Evolutionary conservation across 2,329 filamentous ascomycete species (phyloP).

Genomic region (Fusarium coicis): DNA sequence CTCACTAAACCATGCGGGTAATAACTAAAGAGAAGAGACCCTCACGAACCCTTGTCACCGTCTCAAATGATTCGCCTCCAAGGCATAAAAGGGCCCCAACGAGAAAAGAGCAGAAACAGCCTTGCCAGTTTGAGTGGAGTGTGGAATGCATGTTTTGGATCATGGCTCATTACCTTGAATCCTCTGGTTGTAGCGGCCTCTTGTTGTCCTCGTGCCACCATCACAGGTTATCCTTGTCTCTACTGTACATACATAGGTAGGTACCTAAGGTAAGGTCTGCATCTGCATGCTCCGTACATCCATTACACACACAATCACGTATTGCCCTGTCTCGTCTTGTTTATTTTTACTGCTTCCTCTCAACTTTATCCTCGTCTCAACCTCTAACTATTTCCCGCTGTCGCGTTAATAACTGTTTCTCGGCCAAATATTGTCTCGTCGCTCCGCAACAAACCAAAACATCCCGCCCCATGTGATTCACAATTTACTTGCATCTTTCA

Average conservation of each 20-base stretch:
- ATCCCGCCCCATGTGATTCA: slow-evolving; percentile 42
- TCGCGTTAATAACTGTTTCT: slow-evolving; percentile 2
- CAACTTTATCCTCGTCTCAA: background rate
- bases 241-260: background rate
- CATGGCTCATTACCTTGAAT: slow-evolving; percentile 27
- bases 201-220: slow-evolving; percentile 33
- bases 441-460: slow-evolving; percentile 38
- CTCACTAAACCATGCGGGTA: slow-evolving; percentile 22
- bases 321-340: slow-evolving; percentile 5
- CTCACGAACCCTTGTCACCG: slow-evolving; percentile 16
- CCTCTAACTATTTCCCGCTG: background rate
- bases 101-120: slow-evolving; percentile 26
- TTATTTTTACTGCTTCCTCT: slow-evolving; percentile 14
- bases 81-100: slow-evolving; percentile 23
- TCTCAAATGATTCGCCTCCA: slow-evolving; percentile 31
- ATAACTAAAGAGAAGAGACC: slow-evolving; percentile 1
- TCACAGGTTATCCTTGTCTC: slow-evolving; percentile 27
- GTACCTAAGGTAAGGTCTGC: background rate
- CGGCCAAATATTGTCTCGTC: slow-evolving; percentile 17
- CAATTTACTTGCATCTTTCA: slow-evolving; percentile 9
- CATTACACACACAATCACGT: slow-evolving; percentile 7
- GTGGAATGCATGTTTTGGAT: slow-evolving; percentile 27
- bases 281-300: background rate
- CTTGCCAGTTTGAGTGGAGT: slow-evolving; percentile 13
- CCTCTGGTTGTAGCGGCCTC: slow-evolving; percentile 21